Evolutionary conservation across 192 early-diverging fungal genomes (phyloP).

Genomic region (Umbelopsis ramanniana): DNA sequence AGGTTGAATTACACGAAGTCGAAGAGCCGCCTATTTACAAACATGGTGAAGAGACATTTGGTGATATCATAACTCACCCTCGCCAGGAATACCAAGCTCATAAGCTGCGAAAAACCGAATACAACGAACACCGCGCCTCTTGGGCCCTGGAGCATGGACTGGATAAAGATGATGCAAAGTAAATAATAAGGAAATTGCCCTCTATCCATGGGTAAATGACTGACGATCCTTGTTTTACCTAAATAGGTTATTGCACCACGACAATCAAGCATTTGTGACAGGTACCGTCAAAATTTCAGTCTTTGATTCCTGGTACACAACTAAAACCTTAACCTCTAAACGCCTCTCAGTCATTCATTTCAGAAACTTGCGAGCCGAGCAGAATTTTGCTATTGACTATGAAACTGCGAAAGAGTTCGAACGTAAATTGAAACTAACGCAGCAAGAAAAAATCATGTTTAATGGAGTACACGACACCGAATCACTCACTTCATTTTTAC

Average conservation of each 20-base stretch:
- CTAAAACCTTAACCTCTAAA: too few relatives aligned
- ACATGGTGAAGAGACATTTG: constrained; percentile 38
- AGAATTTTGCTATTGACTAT: constrained; percentile 34
- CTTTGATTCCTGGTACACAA: too few relatives aligned
- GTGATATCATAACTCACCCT: constrained; percentile 33
- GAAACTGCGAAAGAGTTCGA: constrained; percentile 30
- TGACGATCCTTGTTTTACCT: neutral
- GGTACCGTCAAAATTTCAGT: neutral
- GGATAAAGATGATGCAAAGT: constrained; percentile 6
- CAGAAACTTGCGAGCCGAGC: constrained; percentile 36
- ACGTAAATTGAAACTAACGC: constrained; percentile 26
- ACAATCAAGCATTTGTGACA: constrained; percentile 13
- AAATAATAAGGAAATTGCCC: neutral
- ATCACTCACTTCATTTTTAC: constrained; percentile 33
- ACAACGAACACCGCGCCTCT: neutral
- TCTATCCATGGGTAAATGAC: neutral
- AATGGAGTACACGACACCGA: constrained; percentile 40
- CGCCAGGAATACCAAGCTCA: constrained; percentile 31
- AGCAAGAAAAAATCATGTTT: constrained; percentile 31
- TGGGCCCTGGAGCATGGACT: constrained; percentile 21
- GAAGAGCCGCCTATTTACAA: constrained; percentile 25
- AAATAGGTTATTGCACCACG: constrained; percentile 15
- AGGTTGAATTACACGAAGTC: constrained; percentile 12
- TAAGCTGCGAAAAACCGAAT: constrained; percentile 18
- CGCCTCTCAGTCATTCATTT: constrained; percentile 34